A percentile compares a stretch with the other conserved stretches of the same genome.
Conservation (phyloP, 2,329 filamentous ascomycete species). For the Aureobasidium sp. region DNA sequence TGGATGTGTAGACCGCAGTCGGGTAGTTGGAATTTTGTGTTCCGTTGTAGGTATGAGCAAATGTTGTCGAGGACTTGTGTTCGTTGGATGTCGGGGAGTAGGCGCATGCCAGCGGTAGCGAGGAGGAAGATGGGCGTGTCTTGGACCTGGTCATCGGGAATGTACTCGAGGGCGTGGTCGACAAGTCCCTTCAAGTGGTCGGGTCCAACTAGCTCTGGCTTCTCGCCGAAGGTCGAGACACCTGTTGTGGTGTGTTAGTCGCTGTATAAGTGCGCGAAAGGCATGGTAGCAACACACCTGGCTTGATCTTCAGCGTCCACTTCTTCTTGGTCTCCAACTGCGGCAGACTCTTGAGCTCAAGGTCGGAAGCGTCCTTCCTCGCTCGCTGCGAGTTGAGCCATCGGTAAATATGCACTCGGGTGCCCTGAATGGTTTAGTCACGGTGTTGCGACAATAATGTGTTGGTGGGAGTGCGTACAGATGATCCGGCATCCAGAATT, state of each 20-base stretch:
- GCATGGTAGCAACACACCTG: conserved; percentile 45
- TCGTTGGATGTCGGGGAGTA: conserved; percentile 67
- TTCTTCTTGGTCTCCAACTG: conserved; percentile 73
- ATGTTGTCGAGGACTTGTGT: conserved; percentile 64
- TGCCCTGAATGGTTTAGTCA: conserved; percentile 47
- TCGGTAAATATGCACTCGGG: conserved; percentile 85
- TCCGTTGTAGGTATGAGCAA: conserved; percentile 69
- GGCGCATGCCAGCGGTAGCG: conserved; percentile 88
- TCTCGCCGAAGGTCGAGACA: conserved; percentile 80
- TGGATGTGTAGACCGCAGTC: conserved; percentile 86
- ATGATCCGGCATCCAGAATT: conserved; percentile 95
- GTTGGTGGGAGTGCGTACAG: conserved; percentile 38
- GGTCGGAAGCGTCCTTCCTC: conserved; percentile 48
- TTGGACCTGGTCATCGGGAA: conserved; percentile 66
- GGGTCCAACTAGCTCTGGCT: conserved; percentile 64
- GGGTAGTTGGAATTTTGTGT: conserved; percentile 76
- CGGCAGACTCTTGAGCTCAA: conserved; percentile 62
- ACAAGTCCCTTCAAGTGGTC: conserved; percentile 75
- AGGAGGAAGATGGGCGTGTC: conserved; percentile 92
- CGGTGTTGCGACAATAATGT: conserved; percentile 8
- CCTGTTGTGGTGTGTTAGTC: conserved; percentile 29
- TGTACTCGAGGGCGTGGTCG: conserved; percentile 68
- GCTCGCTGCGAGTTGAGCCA: conserved; percentile 74
- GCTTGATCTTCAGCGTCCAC: conserved; percentile 90
- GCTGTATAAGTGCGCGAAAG: background rate